Evolutionary conservation across 2,329 filamentous ascomycete species (phyloP).

Genomic region (Mycogone perniciosa): DNA sequence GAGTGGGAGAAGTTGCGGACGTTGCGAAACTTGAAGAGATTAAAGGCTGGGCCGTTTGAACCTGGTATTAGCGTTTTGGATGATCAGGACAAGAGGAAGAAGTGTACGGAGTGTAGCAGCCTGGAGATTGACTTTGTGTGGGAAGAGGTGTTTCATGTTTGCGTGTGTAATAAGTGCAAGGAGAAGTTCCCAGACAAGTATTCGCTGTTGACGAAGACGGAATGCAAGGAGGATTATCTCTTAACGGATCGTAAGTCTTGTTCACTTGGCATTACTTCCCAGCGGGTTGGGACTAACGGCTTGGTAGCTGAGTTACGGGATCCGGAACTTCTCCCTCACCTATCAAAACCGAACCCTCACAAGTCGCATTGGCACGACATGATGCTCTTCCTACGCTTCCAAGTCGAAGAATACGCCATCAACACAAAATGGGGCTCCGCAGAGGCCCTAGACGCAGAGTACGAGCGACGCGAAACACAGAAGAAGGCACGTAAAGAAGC

Average conservation of each 20-base stretch:
- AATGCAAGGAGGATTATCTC: constrained; percentile 91
- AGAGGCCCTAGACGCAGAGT: constrained; percentile 82
- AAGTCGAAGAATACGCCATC: constrained; percentile 92
- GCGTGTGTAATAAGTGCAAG: constrained; percentile 79
- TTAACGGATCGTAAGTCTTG: constrained; percentile 71
- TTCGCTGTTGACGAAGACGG: constrained; percentile 91
- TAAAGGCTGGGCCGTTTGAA: constrained; percentile 78
- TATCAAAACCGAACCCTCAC: constrained; percentile 88
- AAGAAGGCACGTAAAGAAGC: constrained; percentile 83
- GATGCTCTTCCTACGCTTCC: constrained; percentile 92
- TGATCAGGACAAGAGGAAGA: constrained; percentile 58
- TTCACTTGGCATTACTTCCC: neutral
- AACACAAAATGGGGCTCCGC: constrained; percentile 84
- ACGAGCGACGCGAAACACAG: constrained; percentile 68
- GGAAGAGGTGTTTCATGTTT: constrained; percentile 73
- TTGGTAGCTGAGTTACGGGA: constrained; percentile 78
- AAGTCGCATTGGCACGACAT: constrained; percentile 97
- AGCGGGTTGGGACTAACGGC: neutral
- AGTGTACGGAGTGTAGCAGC: constrained; percentile 75
- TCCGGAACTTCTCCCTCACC: constrained; percentile 74
- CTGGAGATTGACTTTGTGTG: constrained; percentile 93
- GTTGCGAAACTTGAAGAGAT: constrained; percentile 62
- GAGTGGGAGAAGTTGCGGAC: constrained; percentile 88
- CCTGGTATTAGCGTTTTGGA: constrained; percentile 74
- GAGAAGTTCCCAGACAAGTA: constrained; percentile 89